phyloP scores from a whole-genome alignment of 2,329 filamentous ascomycete genomes.

The Cytospora chrysosperma region DNA sequence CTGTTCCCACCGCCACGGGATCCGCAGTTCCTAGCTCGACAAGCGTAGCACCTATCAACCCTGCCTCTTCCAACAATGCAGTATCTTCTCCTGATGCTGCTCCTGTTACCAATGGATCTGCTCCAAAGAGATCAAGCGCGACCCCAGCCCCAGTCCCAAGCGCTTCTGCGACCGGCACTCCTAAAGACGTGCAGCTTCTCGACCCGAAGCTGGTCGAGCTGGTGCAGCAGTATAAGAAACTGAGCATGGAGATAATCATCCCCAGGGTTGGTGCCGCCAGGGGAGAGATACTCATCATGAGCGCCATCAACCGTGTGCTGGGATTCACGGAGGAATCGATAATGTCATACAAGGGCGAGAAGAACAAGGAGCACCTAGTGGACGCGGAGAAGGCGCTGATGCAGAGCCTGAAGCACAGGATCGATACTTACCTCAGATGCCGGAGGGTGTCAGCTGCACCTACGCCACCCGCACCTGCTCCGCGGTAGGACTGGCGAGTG shows the following conservation, averaged over 20 bases:
- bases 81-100: not conserved
- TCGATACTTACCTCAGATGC: slow-evolving; percentile 3
- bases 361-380: slow-evolving; percentile 32
- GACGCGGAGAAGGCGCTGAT: slow-evolving; percentile 36
- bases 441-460: not conserved
- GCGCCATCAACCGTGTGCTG: slow-evolving; percentile 50
- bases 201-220: slow-evolving; percentile 42
- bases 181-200: slow-evolving; percentile 26
- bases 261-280: slow-evolving; percentile 40
- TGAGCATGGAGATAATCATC: slow-evolving; percentile 44
- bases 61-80: slow-evolving; percentile 1
- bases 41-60: not conserved
- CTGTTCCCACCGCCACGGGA: not conserved
- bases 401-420: slow-evolving; percentile 6
- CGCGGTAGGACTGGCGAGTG: not conserved
- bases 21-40: not conserved
- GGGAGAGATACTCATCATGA: slow-evolving; percentile 48
- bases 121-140: slow-evolving; percentile 4
- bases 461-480: not conserved
- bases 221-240: slow-evolving; percentile 46
- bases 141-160: slow-evolving; percentile 8
- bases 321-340: slow-evolving; percentile 46
- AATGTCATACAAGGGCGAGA: slow-evolving; percentile 30
- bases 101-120: not conserved
- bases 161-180: slow-evolving; percentile 1